A percentile compares a stretch with the other conserved stretches of the same genome.
These are phyloP conservation scores for Panicum virgatum DNA, from an alignment of 202 grass and related monocot genomes.

Conservation along the genomic window DNA sequence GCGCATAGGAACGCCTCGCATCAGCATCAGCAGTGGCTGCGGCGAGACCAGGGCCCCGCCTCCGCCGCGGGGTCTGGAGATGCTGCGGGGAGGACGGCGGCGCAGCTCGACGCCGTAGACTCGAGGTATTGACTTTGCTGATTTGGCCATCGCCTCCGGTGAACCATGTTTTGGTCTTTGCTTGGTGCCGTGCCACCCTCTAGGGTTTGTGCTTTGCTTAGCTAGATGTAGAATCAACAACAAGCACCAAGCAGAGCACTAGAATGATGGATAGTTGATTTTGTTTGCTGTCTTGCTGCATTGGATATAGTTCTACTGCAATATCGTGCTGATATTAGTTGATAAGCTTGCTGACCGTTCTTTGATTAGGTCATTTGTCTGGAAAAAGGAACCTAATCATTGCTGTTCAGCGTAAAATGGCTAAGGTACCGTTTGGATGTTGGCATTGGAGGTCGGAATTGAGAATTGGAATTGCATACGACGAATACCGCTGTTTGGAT, in stretches of 20 bases:
- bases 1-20: constrained; percentile 38
- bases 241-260: not conserved
- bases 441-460: too few species aligned
- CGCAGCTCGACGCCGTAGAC: constrained; percentile 42
- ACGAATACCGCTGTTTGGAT: too few species aligned
- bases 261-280: not conserved
- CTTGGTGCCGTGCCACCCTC: not conserved
- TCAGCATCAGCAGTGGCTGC: constrained; percentile 58
- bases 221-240: not conserved
- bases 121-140: constrained; percentile 46
- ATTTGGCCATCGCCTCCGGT: not conserved
- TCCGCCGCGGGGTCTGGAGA: constrained; percentile 40
- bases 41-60: constrained; percentile 46
- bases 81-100: constrained; percentile 25
- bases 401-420: not conserved
- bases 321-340: not conserved
- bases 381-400: not conserved
- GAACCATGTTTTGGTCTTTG: not conserved
- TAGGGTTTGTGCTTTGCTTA: constrained; percentile 3
- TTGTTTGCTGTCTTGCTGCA: not conserved
- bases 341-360: not conserved
- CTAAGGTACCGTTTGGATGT: too few species aligned
- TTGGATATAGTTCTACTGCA: not conserved
- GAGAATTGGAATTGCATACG: too few species aligned
- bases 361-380: not conserved